Conservation (phyloP, 106 monocot genomes). For the Dactylorhiza incarnata region DNA sequence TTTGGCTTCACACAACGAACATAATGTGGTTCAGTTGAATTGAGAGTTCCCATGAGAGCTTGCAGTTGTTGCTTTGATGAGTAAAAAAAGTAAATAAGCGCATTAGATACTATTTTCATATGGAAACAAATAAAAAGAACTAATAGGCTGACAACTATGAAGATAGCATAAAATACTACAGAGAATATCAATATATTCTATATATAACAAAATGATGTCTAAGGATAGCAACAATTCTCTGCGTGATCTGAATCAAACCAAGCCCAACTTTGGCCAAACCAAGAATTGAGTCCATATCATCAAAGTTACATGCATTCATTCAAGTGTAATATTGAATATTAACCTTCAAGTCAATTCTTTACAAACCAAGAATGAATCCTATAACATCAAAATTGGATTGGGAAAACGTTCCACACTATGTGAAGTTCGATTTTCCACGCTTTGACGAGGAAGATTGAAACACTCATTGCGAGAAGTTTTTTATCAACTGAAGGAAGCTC, state of each 20-base stretch:
- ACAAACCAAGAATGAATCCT: background rate
- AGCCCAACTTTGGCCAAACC: background rate
- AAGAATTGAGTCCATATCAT: background rate
- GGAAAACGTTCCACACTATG: no score
- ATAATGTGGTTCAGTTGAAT: slow-evolving; percentile 90
- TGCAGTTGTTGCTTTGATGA: slow-evolving; percentile 86
- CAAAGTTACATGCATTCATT: background rate
- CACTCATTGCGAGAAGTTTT: no score
- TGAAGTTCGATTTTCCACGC: no score
- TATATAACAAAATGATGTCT: no score
- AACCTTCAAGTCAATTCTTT: background rate
- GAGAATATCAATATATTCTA: background rate
- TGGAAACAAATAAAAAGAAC: background rate
- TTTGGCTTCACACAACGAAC: slow-evolving; percentile 97
- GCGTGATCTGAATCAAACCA: no score
- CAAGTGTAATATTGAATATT: background rate
- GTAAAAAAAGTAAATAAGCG: background rate
- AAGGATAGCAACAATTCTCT: no score
- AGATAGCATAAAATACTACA: background rate
- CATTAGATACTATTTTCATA: slow-evolving; percentile 1
- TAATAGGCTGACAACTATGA: background rate
- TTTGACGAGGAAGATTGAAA: no score
- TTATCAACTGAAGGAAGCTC: no score
- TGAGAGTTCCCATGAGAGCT: slow-evolving; percentile 93
- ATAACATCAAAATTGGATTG: no score